phyloP scores from a whole-genome alignment of 331 rosid genomes.

The Acacia concinna region DNA sequence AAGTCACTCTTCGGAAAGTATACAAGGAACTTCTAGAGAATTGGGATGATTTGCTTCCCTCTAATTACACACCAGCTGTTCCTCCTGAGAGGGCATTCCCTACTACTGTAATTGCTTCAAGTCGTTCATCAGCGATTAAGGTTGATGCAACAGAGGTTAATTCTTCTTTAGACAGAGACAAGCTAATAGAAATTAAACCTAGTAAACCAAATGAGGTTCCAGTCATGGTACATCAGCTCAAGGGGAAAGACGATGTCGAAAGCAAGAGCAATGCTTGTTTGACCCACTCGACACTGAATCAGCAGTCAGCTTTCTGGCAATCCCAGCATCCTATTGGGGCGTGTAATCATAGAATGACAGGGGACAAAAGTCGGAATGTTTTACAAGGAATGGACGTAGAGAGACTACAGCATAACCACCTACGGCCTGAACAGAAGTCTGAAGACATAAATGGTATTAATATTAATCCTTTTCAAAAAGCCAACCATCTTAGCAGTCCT shows the following conservation, averaged over 20 bases:
- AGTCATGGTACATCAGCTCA: slow-evolving; percentile 47
- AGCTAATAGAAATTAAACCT: slow-evolving; percentile 53
- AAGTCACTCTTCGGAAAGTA: slow-evolving; percentile 91
- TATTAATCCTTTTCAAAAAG: slow-evolving; percentile 28
- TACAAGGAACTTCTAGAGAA: slow-evolving; percentile 91
- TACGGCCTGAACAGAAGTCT: slow-evolving; percentile 44
- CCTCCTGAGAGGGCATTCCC: slow-evolving; percentile 99
- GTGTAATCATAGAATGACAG: slow-evolving; percentile 28
- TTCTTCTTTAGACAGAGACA: slow-evolving; percentile 59
- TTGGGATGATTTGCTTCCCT: slow-evolving; percentile 93
- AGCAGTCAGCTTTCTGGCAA: slow-evolving; percentile 56
- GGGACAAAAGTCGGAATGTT: slow-evolving; percentile 40
- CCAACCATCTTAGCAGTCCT: slow-evolving; percentile 49
- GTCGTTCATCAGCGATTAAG: slow-evolving; percentile 71
- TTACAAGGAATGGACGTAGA: slow-evolving; percentile 60
- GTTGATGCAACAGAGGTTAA: slow-evolving; percentile 52
- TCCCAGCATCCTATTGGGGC: slow-evolving; percentile 50
- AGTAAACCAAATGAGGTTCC: slow-evolving; percentile 52
- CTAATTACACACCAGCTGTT: slow-evolving; percentile 92
- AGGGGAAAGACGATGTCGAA: slow-evolving; percentile 58
- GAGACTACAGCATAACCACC: slow-evolving; percentile 38
- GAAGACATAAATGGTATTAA: slow-evolving; percentile 41
- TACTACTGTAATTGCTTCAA: slow-evolving; percentile 70
- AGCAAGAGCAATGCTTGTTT: slow-evolving; percentile 46
- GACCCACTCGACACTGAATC: slow-evolving; percentile 40